Conservation (phyloP, 148 eudicot genomes). For the Fallopia convolvulus region DNA sequence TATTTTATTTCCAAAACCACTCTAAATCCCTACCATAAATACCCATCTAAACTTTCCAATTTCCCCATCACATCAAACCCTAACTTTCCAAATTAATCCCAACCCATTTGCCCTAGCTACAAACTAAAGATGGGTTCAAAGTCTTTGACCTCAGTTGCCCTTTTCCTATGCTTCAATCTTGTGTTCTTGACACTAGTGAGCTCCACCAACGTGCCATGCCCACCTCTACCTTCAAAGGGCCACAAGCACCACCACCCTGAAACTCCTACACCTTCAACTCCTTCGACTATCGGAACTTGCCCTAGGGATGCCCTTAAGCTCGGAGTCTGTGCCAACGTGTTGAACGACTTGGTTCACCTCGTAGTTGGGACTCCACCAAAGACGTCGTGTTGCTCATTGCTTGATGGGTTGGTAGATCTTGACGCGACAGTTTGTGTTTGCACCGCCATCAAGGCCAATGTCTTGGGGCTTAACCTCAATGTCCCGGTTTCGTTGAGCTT, state of each 20-base stretch:
- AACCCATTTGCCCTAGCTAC: too few species aligned
- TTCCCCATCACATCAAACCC: conserved; percentile 5
- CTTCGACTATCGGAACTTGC: neutral
- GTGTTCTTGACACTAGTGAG: conserved; percentile 9
- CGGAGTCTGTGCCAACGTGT: conserved; percentile 5
- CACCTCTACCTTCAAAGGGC: conserved; percentile 5
- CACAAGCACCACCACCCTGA: neutral
- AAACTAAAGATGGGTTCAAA: conserved; percentile 6
- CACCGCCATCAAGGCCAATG: conserved; percentile 19
- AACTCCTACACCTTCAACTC: neutral
- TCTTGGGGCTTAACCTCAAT: conserved; percentile 37
- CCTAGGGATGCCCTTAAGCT: conserved; percentile 4
- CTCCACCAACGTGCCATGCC: conserved; percentile 2
- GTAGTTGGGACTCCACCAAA: conserved; percentile 36
- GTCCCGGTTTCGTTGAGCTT: conserved; percentile 35
- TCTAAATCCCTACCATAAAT: neutral
- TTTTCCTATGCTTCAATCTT: conserved; percentile 3
- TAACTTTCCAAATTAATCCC: neutral
- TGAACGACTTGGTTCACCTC: conserved; percentile 17
- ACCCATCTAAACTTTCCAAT: neutral
- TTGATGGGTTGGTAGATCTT: conserved; percentile 35
- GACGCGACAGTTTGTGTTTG: conserved; percentile 47
- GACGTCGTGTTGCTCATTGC: conserved; percentile 34
- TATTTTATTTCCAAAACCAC: too few species aligned
- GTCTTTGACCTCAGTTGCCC: neutral